phyloP scores from a whole-genome alignment of 2,329 filamentous ascomycete genomes.

The Neofusicoccum sp. region DNA sequence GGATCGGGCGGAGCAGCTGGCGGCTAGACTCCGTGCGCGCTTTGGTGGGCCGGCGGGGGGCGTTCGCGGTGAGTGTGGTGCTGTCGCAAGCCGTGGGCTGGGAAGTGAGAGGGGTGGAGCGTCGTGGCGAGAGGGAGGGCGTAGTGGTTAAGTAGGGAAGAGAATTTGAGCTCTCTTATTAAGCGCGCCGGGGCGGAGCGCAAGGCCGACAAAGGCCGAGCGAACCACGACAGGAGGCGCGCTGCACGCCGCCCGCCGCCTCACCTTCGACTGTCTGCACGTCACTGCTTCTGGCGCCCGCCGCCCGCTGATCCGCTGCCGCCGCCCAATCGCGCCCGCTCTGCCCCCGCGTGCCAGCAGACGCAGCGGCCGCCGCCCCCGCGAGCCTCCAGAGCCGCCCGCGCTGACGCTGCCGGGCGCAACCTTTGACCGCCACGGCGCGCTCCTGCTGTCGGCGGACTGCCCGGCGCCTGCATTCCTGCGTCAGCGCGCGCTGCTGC shows the following conservation, averaged over 20 bases:
- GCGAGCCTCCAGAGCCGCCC: background rate
- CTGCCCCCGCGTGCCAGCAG: background rate
- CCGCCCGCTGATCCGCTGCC: background rate
- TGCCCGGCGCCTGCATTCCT: too few relatives aligned
- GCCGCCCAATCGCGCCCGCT: background rate
- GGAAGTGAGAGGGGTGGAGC: background rate
- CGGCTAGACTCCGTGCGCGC: constrained; percentile 21
- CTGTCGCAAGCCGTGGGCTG: constrained; percentile 12
- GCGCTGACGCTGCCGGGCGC: background rate
- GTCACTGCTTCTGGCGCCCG: constrained; percentile 13
- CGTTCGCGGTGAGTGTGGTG: constrained; percentile 5
- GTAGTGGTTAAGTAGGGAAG: constrained; percentile 14
- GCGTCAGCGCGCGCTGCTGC: too few relatives aligned
- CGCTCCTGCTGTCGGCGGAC: too few relatives aligned
- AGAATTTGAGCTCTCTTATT: constrained; percentile 17
- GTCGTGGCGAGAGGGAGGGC: constrained; percentile 16
- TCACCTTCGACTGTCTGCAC: background rate
- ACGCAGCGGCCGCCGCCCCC: background rate
- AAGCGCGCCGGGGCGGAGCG: background rate
- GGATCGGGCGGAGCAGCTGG: constrained; percentile 20
- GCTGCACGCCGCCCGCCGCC: background rate
- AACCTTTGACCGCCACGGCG: too few relatives aligned
- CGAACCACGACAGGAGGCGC: background rate
- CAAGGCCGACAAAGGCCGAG: constrained; percentile 2
- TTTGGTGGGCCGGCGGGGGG: constrained; percentile 7